A percentile compares a stretch with the other conserved stretches of the same genome.
phyloP scores from a whole-genome alignment of 2,329 filamentous ascomycete species.

The Aspergillus versicolor region DNA sequence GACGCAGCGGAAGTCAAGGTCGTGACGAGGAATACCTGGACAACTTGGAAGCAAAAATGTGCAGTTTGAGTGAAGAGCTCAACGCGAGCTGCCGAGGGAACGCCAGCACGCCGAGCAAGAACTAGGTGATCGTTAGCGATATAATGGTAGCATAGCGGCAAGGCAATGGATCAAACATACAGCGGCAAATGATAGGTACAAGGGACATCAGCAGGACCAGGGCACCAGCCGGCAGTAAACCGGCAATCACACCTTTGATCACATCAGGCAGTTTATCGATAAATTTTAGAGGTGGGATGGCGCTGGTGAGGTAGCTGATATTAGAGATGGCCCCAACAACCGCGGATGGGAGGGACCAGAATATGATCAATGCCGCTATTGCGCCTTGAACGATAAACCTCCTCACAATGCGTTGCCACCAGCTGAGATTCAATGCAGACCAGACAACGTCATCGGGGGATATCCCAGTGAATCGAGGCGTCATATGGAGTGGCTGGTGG shows the following conservation, averaged over 20 bases:
- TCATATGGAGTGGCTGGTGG: constrained; percentile 82
- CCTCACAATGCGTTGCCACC: constrained; percentile 79
- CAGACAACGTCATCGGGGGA: constrained; percentile 85
- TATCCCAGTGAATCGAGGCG: constrained; percentile 81
- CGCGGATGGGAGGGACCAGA: constrained; percentile 76
- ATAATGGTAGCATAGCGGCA: constrained; percentile 1
- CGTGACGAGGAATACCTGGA: constrained; percentile 87
- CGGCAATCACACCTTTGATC: constrained; percentile 78
- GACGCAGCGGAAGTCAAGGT: constrained; percentile 81
- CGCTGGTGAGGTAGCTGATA: constrained; percentile 62
- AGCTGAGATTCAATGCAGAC: constrained; percentile 74
- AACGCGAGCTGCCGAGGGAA: constrained; percentile 74
- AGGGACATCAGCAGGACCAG: constrained; percentile 83
- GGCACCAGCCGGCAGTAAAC: constrained; percentile 76
- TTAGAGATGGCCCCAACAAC: constrained; percentile 87
- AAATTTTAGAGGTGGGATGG: constrained; percentile 66
- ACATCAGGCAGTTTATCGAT: constrained; percentile 67
- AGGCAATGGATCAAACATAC: constrained; percentile 44
- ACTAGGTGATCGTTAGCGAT: constrained; percentile 60
- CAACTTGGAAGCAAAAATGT: constrained; percentile 71
- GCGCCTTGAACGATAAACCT: constrained; percentile 67
- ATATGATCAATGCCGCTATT: constrained; percentile 75
- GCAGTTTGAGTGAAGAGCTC: constrained; percentile 88
- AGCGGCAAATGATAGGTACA: constrained; percentile 76
- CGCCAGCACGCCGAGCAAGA: constrained; percentile 74